Conservation (phyloP, 2,329 filamentous ascomycete genomes). For the Penicillium glabrum region DNA sequence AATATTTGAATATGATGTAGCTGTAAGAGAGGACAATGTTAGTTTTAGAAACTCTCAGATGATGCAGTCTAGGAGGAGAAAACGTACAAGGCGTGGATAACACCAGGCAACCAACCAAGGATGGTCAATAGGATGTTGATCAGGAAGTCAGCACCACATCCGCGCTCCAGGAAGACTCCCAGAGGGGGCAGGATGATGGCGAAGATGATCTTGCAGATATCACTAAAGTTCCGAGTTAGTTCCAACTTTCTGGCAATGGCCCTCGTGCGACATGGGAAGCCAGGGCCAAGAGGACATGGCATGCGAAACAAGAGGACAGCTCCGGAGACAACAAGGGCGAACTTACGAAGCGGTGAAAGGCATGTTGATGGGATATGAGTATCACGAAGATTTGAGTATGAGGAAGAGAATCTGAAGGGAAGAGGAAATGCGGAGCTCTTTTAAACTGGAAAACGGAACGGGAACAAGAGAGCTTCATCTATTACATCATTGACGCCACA, state of each 20-base stretch:
- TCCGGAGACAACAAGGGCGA: background rate
- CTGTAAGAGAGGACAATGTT: constrained; percentile 36
- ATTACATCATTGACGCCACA: constrained; percentile 33
- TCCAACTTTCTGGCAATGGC: background rate
- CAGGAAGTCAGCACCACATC: constrained; percentile 80
- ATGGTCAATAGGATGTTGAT: constrained; percentile 92
- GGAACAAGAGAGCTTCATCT: constrained; percentile 32
- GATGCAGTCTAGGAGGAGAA: background rate
- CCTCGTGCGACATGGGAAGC: background rate
- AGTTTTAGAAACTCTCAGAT: background rate
- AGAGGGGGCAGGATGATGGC: constrained; percentile 87
- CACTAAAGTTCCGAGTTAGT: constrained; percentile 46
- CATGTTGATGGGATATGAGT: constrained; percentile 42
- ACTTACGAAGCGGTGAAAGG: constrained; percentile 53
- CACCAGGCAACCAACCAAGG: constrained; percentile 74
- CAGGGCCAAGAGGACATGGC: background rate
- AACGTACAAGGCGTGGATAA: constrained; percentile 84
- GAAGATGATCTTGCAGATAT: constrained; percentile 81
- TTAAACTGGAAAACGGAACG: constrained; percentile 52
- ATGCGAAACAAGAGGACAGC: background rate
- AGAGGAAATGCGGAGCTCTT: constrained; percentile 10
- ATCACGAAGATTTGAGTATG: background rate
- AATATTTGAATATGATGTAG: constrained; percentile 89
- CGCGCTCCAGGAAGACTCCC: constrained; percentile 91
- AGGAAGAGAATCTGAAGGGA: background rate